Base-by-base conservation (phyloP, 1,284 basidiomycete species). In the Rhodotorula sp. region DNA sequence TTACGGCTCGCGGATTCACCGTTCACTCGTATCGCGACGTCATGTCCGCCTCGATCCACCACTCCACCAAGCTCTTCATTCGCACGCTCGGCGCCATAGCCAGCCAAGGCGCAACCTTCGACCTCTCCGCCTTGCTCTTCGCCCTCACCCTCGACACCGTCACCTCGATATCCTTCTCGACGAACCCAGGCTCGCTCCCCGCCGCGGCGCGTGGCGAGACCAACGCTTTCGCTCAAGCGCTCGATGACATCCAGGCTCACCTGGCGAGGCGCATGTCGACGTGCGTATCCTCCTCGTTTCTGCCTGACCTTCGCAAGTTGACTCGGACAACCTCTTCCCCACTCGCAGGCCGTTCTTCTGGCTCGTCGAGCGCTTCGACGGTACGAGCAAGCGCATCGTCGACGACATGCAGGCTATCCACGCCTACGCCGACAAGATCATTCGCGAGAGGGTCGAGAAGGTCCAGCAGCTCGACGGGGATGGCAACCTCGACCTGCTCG, bases 161-260 rank as follows among this genome's bases (percentile, higher is more conserved):
- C 58, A 22, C 40, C 28, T 48, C 52, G 48, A 54, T 69, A 48
- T 46, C 57, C 0, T 70, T 63, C 57, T 65, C 64, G 24, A 22
- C 24, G 11, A n/a, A 61, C 69, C 22, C 54, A 53, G 28, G 56
- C 65, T 44, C 75, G 68, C 62, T 71, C 40, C n/a, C 31, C 5
- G 69, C 50, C 4, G 71, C 61, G 9, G 59, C 75, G 53, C 66
- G 72, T 18, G 68, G 76, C 16, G 57, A 59, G n/a, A 62, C 70
- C 2, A 75, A 78, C 20, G 68, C 73, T 18, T 80, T 80, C n/a
- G 77, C 77, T 0, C 62, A 63, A 22, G 77, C 77, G 31, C 78
- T 80, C 57, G 78, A 80, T 71, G 74, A 70, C 56, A 73, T 71
- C 1, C 78, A 79, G 64, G 48, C 59, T 7, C 63, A 76, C 4